Percentiles rank a stretch among this genome's conserved stretches.
phyloP scores from a whole-genome alignment of 1,139 yeast genomes.

The Hansenula sp. region DNA sequence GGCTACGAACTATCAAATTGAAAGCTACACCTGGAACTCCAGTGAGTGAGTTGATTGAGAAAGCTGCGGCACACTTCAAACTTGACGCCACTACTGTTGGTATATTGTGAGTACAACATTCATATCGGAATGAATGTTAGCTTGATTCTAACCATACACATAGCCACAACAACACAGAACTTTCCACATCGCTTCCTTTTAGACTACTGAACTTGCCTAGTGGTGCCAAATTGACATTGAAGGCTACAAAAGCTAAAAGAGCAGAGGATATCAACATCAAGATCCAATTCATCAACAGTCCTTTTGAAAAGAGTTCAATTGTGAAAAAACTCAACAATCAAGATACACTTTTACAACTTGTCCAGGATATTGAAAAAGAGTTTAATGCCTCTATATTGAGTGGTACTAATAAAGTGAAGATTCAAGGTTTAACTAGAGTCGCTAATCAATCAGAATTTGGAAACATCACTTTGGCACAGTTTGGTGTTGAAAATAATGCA shows the following conservation, averaged over 20 bases:
- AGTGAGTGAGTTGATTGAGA: constrained; percentile 13
- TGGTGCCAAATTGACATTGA: constrained; percentile 27
- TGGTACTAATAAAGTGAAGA: constrained; percentile 7
- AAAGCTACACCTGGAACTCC: constrained; percentile 17
- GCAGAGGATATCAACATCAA: constrained; percentile 15
- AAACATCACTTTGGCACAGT: constrained; percentile 7
- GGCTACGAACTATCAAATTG: constrained; percentile 11
- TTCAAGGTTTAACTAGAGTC: constrained; percentile 15
- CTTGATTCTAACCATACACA: neutral
- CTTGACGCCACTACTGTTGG: constrained; percentile 14
- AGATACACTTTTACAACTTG: constrained; percentile 6
- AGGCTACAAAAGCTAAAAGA: constrained; percentile 5
- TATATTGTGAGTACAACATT: constrained; percentile 12
- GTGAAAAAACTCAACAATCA: constrained; percentile 14
- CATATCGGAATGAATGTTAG: neutral
- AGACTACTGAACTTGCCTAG: constrained; percentile 29
- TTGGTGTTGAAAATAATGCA: constrained; percentile 22
- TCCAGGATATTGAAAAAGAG: constrained; percentile 12
- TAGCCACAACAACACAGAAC: constrained; percentile 22
- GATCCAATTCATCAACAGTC: constrained; percentile 18
- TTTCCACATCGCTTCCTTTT: constrained; percentile 27
- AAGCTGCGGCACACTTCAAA: constrained; percentile 15
- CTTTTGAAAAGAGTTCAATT: constrained; percentile 10
- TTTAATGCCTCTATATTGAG: constrained; percentile 7
- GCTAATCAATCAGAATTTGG: constrained; percentile 11